phyloP scores from a whole-genome alignment of 2,329 filamentous ascomycete genomes.

The Colletotrichum sp. region DNA sequence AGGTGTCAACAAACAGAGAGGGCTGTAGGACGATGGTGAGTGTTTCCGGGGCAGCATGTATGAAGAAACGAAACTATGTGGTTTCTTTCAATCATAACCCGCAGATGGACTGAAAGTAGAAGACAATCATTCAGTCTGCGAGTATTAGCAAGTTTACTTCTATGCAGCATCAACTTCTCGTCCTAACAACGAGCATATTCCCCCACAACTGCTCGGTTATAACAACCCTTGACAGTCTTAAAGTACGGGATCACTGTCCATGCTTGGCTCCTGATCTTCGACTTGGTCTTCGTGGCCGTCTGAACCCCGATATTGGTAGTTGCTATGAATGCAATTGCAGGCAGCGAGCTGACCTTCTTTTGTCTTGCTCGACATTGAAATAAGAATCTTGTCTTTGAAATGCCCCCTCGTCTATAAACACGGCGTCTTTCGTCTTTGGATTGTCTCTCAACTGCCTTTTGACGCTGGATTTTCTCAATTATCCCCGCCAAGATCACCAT shows the following conservation, averaged over 20 bases:
- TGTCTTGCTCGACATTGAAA: not conserved
- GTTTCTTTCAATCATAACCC: not conserved
- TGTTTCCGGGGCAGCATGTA: not conserved
- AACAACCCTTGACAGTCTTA: not conserved
- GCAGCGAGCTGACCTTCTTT: not conserved
- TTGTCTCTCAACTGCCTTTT: not conserved
- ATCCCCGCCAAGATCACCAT: not conserved
- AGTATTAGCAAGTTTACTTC: not conserved
- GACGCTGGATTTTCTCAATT: not conserved
- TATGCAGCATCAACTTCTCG: not conserved
- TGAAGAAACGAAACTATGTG: not conserved
- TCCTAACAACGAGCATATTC: not conserved
- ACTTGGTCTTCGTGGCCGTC: not conserved
- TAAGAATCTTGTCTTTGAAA: not conserved
- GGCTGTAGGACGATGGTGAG: not conserved
- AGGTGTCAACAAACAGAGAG: not conserved
- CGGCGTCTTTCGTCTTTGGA: not conserved
- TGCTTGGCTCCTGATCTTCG: not conserved
- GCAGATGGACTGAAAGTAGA: not conserved
- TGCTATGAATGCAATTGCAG: not conserved
- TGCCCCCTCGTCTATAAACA: not conserved
- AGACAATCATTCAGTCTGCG: not conserved
- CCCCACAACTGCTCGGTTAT: not conserved
- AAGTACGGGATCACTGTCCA: not conserved
- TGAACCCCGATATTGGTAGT: not conserved